Conservation (phyloP, 2,329 filamentous ascomycete genomes). For the Rutstroemia sp. region DNA sequence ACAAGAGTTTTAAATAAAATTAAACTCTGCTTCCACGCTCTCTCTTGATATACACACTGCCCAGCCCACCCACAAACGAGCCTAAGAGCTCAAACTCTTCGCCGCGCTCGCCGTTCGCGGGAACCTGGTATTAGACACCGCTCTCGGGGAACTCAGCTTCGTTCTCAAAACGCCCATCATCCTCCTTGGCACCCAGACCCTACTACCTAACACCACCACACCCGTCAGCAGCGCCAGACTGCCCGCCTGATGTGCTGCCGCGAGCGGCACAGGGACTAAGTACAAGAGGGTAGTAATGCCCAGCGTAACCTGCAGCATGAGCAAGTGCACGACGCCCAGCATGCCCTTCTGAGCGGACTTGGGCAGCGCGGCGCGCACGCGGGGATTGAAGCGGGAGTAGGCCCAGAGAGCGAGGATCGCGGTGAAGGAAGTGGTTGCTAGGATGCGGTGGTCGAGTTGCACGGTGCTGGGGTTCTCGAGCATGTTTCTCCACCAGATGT, state of each 20-base stretch:
- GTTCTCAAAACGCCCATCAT: constrained; percentile 52
- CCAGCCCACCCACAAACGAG: not conserved
- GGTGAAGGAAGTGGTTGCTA: constrained; percentile 83
- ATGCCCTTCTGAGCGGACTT: constrained; percentile 59
- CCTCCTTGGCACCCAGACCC: constrained; percentile 65
- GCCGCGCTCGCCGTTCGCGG: not conserved
- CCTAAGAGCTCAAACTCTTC: not conserved
- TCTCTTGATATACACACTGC: no score
- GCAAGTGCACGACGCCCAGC: constrained; percentile 75
- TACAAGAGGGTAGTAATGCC: constrained; percentile 91
- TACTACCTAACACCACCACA: constrained; percentile 69
- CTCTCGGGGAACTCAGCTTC: constrained; percentile 5
- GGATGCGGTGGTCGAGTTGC: constrained; percentile 88
- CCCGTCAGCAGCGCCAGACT: constrained; percentile 79
- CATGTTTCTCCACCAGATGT: constrained; percentile 95
- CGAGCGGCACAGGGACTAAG: constrained; percentile 82
- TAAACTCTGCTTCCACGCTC: no score
- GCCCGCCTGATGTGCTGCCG: constrained; percentile 88
- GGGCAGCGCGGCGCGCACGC: constrained; percentile 51
- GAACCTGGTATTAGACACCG: no score
- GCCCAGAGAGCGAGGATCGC: constrained; percentile 71
- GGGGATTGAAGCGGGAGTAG: constrained; percentile 64
- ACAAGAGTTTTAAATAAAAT: no score
- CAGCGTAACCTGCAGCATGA: constrained; percentile 71
- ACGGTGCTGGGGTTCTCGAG: constrained; percentile 95